Evolutionary conservation across 768 basidiomycete genomes (phyloP).

Genomic region (Tephrocybe sp.): DNA sequence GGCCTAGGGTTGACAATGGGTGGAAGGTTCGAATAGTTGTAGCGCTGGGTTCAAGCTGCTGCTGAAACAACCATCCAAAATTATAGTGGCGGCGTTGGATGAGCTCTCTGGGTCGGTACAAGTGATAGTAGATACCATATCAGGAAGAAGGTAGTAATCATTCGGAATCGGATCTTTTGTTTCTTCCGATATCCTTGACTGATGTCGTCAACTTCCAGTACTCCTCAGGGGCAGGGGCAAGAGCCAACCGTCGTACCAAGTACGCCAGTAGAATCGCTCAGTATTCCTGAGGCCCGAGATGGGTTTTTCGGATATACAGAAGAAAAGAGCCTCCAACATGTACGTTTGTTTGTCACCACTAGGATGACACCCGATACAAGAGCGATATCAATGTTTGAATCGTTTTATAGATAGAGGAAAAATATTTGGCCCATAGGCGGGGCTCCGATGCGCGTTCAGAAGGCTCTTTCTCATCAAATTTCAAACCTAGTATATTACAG

Average conservation of each 20-base stretch:
- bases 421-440: constrained; percentile 63
- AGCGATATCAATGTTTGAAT: background rate
- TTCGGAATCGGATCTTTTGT: no score
- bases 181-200: background rate
- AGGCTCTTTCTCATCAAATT: constrained; percentile 36
- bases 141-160: no score
- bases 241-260: no score
- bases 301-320: constrained; percentile 80
- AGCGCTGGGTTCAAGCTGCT: no score
- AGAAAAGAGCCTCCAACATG: constrained; percentile 74
- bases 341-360: constrained; percentile 31
- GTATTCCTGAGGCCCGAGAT: constrained; percentile 56
- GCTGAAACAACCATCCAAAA: no score
- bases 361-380: background rate
- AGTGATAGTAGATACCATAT: no score
- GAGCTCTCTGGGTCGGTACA: no score
- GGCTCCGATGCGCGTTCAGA: constrained; percentile 53
- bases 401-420: constrained; percentile 64
- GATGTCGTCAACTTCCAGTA: background rate
- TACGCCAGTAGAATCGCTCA: constrained; percentile 4
- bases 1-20: no score
- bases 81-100: no score
- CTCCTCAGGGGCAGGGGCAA: background rate
- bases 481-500: constrained; percentile 37
- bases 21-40: no score